These are phyloP conservation scores for Penicillium subrubescens DNA, from an alignment of 495 filamentous ascomycete species.

Conservation along the genomic window DNA sequence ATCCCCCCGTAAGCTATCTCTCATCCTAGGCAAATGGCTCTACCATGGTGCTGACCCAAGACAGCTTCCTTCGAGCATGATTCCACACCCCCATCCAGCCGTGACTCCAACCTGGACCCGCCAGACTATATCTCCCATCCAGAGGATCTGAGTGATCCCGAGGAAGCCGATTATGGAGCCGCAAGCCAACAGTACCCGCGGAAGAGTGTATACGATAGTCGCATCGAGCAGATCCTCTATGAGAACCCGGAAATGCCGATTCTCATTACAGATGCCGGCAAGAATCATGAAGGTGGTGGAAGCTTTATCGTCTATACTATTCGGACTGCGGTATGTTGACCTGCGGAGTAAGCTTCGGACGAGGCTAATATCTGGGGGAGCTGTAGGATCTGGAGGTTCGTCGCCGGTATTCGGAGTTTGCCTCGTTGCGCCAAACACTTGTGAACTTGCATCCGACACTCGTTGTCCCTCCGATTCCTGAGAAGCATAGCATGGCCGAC, in stretches of 20 bases:
- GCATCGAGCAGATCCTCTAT: constrained; percentile 94
- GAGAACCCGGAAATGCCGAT: constrained; percentile 90
- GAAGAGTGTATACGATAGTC: constrained; percentile 88
- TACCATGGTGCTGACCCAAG: constrained; percentile 22
- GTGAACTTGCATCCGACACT: constrained; percentile 90
- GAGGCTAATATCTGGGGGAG: constrained; percentile 10
- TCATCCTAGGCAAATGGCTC: constrained; percentile 4
- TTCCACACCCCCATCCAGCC: constrained; percentile 51
- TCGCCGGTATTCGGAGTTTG: constrained; percentile 94
- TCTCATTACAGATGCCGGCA: constrained; percentile 89
- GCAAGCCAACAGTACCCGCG: constrained; percentile 45
- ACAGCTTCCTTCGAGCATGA: constrained; percentile 47
- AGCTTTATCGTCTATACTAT: constrained; percentile 97
- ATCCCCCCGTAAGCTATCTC: constrained; percentile 45
- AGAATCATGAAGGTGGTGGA: constrained; percentile 87
- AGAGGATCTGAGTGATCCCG: constrained; percentile 62
- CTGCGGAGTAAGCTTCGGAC: background rate
- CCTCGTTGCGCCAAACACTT: constrained; percentile 85
- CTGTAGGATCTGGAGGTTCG: constrained; percentile 89
- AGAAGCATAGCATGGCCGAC: constrained; percentile 98
- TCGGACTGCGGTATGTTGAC: constrained; percentile 71
- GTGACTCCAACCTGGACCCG: constrained; percentile 52
- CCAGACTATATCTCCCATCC: constrained; percentile 60
- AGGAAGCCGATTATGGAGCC: constrained; percentile 45
- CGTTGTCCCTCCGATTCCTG: constrained; percentile 93